These are phyloP conservation scores for Oxytropis ochrocephala DNA, from an alignment of 306 rosid genomes.

Conservation along the genomic window DNA sequence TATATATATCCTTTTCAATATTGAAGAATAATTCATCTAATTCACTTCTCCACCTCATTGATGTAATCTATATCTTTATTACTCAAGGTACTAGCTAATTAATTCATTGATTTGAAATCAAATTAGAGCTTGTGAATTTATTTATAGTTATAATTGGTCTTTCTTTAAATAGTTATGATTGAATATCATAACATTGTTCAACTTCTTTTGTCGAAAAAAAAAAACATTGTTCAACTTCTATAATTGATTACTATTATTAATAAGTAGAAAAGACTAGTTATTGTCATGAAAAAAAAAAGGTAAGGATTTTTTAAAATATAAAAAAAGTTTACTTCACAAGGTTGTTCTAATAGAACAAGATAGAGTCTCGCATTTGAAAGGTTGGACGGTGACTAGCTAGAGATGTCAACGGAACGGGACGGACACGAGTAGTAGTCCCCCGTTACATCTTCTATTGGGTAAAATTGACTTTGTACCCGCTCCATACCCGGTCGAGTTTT, in stretches of 20 bases:
- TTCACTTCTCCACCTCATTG: background rate
- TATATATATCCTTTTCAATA: background rate
- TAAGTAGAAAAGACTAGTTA: background rate
- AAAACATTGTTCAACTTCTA: background rate
- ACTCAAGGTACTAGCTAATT: background rate
- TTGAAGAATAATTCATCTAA: background rate
- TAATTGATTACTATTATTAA: background rate
- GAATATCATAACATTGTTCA: background rate
- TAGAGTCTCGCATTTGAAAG: too few relatives aligned
- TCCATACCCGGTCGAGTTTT: too few relatives aligned
- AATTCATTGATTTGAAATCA: background rate
- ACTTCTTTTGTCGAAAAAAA: too few relatives aligned
- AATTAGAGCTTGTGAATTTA: background rate
- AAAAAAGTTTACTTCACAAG: background rate
- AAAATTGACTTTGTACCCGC: too few relatives aligned
- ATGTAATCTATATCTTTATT: background rate
- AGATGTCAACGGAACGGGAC: too few relatives aligned
- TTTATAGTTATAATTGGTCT: background rate
- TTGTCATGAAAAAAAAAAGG: background rate
- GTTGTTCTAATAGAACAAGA: too few relatives aligned
- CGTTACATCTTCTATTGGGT: too few relatives aligned
- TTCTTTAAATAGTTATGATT: background rate
- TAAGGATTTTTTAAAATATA: background rate
- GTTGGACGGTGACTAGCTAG: too few relatives aligned
- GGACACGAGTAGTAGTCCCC: too few relatives aligned